A percentile compares a stretch with the other conserved stretches of the same genome.
Evolutionary conservation across 805 yeast species (phyloP).

Genomic region (Barnettozyma populi): DNA sequence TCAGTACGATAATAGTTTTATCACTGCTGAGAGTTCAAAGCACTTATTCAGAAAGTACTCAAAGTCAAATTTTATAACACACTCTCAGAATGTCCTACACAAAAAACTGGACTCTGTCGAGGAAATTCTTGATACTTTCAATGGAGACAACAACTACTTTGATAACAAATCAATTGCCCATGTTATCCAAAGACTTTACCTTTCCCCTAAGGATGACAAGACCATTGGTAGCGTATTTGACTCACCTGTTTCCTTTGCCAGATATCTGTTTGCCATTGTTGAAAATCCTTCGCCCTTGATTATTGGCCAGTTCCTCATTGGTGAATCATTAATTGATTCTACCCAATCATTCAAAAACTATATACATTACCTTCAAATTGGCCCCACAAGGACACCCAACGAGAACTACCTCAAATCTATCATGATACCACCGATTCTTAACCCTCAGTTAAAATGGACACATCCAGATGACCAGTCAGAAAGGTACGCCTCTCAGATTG

Average conservation of each 20-base stretch:
- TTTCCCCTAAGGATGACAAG: not conserved
- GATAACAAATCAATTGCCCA: constrained; percentile 16
- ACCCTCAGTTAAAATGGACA: constrained; percentile 36
- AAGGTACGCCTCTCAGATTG: constrained; percentile 52
- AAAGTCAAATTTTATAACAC: not conserved
- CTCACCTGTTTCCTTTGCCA: constrained; percentile 17
- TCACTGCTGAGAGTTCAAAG: constrained; percentile 1
- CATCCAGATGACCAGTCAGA: constrained; percentile 23
- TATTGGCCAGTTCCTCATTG: constrained; percentile 19
- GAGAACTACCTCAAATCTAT: constrained; percentile 36
- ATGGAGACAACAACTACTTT: constrained; percentile 5
- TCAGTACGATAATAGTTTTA: not conserved
- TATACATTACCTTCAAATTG: constrained; percentile 11
- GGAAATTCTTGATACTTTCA: not conserved
- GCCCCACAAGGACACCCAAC: constrained; percentile 25
- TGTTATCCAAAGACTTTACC: constrained; percentile 13
- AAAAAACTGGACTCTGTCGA: constrained; percentile 1
- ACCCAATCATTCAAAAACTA: constrained; percentile 26
- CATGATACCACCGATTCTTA: constrained; percentile 40
- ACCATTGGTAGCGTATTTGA: constrained; percentile 4
- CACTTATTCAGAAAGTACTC: not conserved
- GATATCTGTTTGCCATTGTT: constrained; percentile 18
- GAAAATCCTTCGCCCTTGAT: constrained; percentile 14
- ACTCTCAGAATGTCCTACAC: constrained; percentile 4
- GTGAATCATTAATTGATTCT: constrained; percentile 32